Evolutionary conservation across 2,329 filamentous ascomycete genomes (phyloP).

Genomic region (Aspergillus sojae): DNA sequence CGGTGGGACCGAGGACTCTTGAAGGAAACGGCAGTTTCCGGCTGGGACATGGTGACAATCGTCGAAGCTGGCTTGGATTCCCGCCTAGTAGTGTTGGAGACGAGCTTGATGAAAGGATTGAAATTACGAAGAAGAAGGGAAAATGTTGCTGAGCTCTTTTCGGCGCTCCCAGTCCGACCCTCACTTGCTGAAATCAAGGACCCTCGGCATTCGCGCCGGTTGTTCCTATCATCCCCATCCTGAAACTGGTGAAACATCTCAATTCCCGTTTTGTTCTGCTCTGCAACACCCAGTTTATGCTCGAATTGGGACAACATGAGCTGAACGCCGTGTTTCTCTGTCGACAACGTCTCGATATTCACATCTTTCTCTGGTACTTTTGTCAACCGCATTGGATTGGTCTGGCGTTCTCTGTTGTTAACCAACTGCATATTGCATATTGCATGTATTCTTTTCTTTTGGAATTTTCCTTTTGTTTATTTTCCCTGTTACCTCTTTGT

Average conservation of each 20-base stretch:
- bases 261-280: slow-evolving; percentile 97
- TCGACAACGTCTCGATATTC: background rate
- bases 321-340: slow-evolving; percentile 54
- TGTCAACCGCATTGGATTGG: background rate
- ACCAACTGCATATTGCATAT: background rate
- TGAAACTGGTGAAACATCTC: slow-evolving; percentile 98
- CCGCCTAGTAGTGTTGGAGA: slow-evolving; percentile 51
- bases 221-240: slow-evolving; percentile 96
- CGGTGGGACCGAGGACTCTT: slow-evolving; percentile 52
- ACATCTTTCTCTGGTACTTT: background rate
- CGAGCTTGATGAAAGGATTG: slow-evolving; percentile 33
- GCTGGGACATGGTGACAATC: slow-evolving; percentile 61
- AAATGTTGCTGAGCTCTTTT: slow-evolving; percentile 42
- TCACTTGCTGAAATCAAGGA: slow-evolving; percentile 43
- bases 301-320: slow-evolving; percentile 98
- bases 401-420: background rate
- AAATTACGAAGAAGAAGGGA: slow-evolving; percentile 36
- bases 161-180: background rate
- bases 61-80: slow-evolving; percentile 68
- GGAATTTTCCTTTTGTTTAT: background rate
- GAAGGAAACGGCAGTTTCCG: slow-evolving; percentile 62
- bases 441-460: background rate
- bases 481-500: background rate
- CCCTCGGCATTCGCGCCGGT: slow-evolving; percentile 86
- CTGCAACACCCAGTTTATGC: slow-evolving; percentile 98